A percentile compares a stretch with the other conserved stretches of the same genome.
phyloP scores from a whole-genome alignment of 164 flowering plant genomes.

The Vitis amurensis region DNA sequence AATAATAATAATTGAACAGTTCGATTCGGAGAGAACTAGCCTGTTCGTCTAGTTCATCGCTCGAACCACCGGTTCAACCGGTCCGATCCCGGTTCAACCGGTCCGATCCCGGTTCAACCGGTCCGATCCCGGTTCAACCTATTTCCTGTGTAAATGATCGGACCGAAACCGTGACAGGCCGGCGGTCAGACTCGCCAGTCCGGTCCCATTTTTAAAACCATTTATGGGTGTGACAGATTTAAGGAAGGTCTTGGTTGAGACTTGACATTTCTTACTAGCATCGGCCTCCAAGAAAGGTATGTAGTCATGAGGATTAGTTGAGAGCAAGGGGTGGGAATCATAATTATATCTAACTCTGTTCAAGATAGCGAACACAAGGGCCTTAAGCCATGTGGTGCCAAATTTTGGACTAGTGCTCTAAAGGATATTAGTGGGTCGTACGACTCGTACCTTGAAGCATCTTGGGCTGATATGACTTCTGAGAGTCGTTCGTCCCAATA shows the following conservation, averaged over 20 bases:
- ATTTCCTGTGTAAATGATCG: too few species aligned
- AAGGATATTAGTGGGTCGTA: conserved; percentile 2
- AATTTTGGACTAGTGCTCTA: conserved; percentile 7
- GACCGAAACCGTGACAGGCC: too few species aligned
- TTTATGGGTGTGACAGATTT: conserved; percentile 2
- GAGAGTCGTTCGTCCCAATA: background rate
- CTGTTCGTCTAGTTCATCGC: too few species aligned
- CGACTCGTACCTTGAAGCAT: conserved; percentile 3
- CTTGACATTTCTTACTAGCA: background rate
- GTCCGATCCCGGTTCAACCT: too few species aligned
- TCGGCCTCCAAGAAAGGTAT: conserved; percentile 16
- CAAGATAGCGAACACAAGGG: conserved; percentile 12
- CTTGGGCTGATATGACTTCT: background rate
- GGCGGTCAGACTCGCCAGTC: too few species aligned
- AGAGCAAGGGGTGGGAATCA: conserved; percentile 12
- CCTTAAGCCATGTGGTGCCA: conserved; percentile 21
- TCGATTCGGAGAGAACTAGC: too few species aligned
- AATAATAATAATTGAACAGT: too few species aligned
- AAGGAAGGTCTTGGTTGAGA: background rate
- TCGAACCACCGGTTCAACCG: too few species aligned
- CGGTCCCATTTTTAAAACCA: too few species aligned
- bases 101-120: too few species aligned
- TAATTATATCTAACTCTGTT: background rate
- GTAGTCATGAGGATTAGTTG: conserved; percentile 17
- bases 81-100: too few species aligned